A percentile compares a stretch with the other conserved stretches of the same genome.
phyloP scores from a whole-genome alignment of 1,284 basidiomycete species.

The Sanghuangporus baumii region DNA sequence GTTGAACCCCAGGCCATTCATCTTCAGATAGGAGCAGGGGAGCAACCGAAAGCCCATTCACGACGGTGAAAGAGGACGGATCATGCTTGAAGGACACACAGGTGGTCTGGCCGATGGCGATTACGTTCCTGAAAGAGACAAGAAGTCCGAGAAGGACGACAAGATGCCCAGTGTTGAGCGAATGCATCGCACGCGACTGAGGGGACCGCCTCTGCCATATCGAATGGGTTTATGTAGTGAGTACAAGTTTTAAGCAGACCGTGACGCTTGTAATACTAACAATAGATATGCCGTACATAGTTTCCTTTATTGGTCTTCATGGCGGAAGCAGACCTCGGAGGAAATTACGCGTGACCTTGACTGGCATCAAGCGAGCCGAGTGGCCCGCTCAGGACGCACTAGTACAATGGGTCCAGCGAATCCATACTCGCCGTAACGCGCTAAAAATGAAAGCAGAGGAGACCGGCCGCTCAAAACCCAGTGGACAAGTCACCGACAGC shows the following conservation, averaged over 20 bases:
- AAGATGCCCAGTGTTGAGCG: neutral
- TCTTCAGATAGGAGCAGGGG: slow-evolving; percentile 48
- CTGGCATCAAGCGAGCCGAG: neutral
- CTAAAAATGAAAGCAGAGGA: neutral
- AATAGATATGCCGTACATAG: neutral
- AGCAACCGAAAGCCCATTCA: slow-evolving; percentile 38
- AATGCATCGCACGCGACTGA: neutral
- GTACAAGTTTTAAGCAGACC: neutral
- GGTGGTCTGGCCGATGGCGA: slow-evolving; percentile 30
- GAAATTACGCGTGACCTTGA: neutral
- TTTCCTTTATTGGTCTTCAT: neutral
- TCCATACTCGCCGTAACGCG: neutral
- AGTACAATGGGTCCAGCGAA: neutral
- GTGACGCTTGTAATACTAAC: neutral
- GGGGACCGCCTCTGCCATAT: neutral
- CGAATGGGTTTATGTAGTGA: neutral
- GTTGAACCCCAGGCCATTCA: slow-evolving; percentile 62
- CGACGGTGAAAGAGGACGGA: slow-evolving; percentile 36
- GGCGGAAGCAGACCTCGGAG: neutral
- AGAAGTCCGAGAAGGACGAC: neutral
- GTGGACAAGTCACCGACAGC: neutral
- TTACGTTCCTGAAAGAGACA: slow-evolving; percentile 13
- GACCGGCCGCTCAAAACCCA: neutral
- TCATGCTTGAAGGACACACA: slow-evolving; percentile 28
- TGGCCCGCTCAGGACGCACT: neutral